Evolutionary conservation across 1,284 basidiomycete species (phyloP), one percentile per base, ranked within the genome.

Genomic region (Fomitopsis palustris): DNA sequence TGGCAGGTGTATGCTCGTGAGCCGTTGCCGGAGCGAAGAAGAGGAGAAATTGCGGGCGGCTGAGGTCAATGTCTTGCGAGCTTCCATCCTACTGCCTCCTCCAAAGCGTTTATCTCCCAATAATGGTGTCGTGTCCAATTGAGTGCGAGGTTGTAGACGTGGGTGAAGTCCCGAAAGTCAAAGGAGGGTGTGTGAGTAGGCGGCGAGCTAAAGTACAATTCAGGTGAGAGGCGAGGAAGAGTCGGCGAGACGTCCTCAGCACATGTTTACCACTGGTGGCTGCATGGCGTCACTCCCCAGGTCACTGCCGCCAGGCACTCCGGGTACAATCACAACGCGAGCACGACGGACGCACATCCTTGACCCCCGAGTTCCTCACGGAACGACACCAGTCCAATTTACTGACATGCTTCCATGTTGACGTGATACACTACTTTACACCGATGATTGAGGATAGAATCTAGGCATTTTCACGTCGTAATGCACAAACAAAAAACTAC

Each of bases 1-100:
- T 9, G 82, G 75, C 4, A 89, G 70, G 66, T 80, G 81, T 14
- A 90, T 72, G 53, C 77, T 82, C n/a, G 84, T 82, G 27, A 90
- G 74, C 41, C 78, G 78, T 42, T 84, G 84, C 66, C 78, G 82
- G 54, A 90, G 75, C 14, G 72, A 70, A 25, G 72, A 68, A 2
- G 74, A 69, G 37, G 74, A 76, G 41, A 74, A 61, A 25, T 67
- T 64, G 61, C 72, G 71, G 8, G 67, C 69, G n/a, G 71, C 69
- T 17, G 66, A 70, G 38, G 69, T 64, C 56, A 72, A 66, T n/a
- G 67, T 63, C 38, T 68, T 68, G 58, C 69, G 66, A 53, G 69
- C 67, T 56, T 71, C 69, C 72, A 74, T 74, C 42, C 49, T 52
- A 5, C 31, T 52, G 49, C 49, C 25, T 47, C 45, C 43, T 21